A percentile compares a stretch with the other conserved stretches of the same genome.
These are phyloP conservation scores for Cucurbita moschata DNA, from an alignment of 306 rosid genomes.

Conservation along the genomic window DNA sequence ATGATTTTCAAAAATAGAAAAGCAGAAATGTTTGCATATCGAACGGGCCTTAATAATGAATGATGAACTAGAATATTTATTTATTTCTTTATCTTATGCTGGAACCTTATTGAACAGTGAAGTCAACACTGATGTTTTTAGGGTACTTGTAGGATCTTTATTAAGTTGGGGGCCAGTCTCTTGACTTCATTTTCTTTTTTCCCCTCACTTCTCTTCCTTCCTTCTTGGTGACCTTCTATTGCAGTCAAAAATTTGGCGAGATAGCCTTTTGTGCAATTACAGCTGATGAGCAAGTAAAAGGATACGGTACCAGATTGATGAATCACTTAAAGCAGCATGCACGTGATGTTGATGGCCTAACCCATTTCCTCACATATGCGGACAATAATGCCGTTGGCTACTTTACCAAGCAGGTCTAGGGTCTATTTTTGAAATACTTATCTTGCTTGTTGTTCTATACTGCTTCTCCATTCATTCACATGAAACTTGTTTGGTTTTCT, in stretches of 20 bases:
- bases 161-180: not conserved
- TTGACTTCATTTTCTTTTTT: not conserved
- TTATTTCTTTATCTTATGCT: not conserved
- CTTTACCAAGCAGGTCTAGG: slow-evolving; percentile 80
- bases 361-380: slow-evolving; percentile 95
- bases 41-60: not conserved
- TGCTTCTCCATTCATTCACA: not conserved
- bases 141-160: not conserved
- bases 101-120: not conserved
- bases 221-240: slow-evolving; percentile 13
- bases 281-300: slow-evolving; percentile 95
- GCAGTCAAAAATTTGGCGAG: slow-evolving; percentile 84
- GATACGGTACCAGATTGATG: slow-evolving; percentile 95
- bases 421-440: slow-evolving; percentile 7
- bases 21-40: too few species aligned
- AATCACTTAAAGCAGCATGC: slow-evolving; percentile 89
- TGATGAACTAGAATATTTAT: not conserved
- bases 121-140: not conserved
- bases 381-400: slow-evolving; percentile 99
- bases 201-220: not conserved
- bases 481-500: not conserved
- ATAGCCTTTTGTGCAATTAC: slow-evolving; percentile 95
- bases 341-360: slow-evolving; percentile 83
- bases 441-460: not conserved
- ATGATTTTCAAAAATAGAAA: too few species aligned